Evolutionary conservation across 306 rosid genomes (phyloP).

Genomic region (Acacia confusa): DNA sequence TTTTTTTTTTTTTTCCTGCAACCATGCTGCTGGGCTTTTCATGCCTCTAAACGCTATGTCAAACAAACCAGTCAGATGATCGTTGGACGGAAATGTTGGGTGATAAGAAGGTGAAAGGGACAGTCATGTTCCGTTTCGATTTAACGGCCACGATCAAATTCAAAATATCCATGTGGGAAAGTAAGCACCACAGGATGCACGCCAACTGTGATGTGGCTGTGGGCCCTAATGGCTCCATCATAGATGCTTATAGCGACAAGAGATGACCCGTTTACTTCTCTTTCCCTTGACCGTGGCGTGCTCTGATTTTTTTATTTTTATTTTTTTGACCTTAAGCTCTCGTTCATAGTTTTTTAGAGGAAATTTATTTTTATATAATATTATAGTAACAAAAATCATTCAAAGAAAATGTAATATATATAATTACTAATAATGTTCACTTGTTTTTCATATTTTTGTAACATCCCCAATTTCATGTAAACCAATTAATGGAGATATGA

Average conservation of each 20-base stretch:
- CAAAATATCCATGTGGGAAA: slow-evolving; percentile 63
- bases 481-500: no score
- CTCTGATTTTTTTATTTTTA: background rate
- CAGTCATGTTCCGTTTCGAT: slow-evolving; percentile 60
- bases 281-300: background rate
- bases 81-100: slow-evolving; percentile 58
- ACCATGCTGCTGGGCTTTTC: no score
- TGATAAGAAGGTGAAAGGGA: slow-evolving; percentile 55
- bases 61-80: no score
- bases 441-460: background rate
- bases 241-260: slow-evolving; percentile 40
- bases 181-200: slow-evolving; percentile 66
- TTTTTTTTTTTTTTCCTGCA: no score
- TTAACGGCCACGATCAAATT: slow-evolving; percentile 55
- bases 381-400: background rate
- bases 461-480: no score
- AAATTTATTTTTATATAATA: background rate
- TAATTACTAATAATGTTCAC: background rate
- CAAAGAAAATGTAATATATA: background rate
- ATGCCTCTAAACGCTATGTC: no score
- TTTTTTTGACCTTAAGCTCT: no score
- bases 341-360: background rate
- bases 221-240: slow-evolving; percentile 64
- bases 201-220: slow-evolving; percentile 66
- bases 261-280: slow-evolving; percentile 73